Evolutionary conservation across 768 basidiomycete species (phyloP).

Genomic region (Termitomyces sp.): DNA sequence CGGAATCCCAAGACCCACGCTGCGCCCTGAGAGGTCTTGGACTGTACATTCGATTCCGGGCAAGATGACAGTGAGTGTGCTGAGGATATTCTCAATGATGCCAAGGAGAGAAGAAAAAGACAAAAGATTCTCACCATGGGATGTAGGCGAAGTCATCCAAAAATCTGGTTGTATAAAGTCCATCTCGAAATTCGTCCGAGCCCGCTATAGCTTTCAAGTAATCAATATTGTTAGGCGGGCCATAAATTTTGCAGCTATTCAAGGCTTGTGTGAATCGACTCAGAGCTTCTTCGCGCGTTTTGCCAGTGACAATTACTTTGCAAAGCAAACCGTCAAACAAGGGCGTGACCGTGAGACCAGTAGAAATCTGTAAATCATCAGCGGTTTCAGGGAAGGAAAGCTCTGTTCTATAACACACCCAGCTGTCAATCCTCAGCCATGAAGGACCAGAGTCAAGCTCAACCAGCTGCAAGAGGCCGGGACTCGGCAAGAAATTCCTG

Average conservation of each 20-base stretch:
- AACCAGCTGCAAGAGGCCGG: slow-evolving; percentile 62
- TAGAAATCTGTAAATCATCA: slow-evolving; percentile 34
- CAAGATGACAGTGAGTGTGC: slow-evolving; percentile 50
- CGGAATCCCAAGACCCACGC: slow-evolving; percentile 56
- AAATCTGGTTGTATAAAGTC: slow-evolving; percentile 47
- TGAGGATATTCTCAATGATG: slow-evolving; percentile 14
- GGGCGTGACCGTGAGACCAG: slow-evolving; percentile 47
- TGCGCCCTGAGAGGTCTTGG: slow-evolving; percentile 56
- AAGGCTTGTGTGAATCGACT: slow-evolving; percentile 38
- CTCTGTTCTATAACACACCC: slow-evolving; percentile 32
- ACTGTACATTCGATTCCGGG: slow-evolving; percentile 55
- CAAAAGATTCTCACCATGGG: slow-evolving; percentile 33
- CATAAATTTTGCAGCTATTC: slow-evolving; percentile 39
- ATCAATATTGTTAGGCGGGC: slow-evolving; percentile 59
- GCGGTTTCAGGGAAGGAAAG: neutral
- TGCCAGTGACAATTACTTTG: slow-evolving; percentile 56
- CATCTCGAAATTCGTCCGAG: slow-evolving; percentile 35
- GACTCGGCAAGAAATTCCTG: slow-evolving; percentile 52
- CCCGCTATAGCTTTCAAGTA: slow-evolving; percentile 46
- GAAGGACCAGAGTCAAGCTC: slow-evolving; percentile 26
- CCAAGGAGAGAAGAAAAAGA: neutral
- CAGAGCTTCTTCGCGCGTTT: slow-evolving; percentile 43
- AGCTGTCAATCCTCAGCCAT: slow-evolving; percentile 62
- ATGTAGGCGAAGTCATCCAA: slow-evolving; percentile 41
- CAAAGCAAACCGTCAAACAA: slow-evolving; percentile 58